Evolutionary conservation across 2,329 filamentous ascomycete species (phyloP), one percentile per base, ranked within the genome.

Genomic region (Fonsecaea pedrosoi): DNA sequence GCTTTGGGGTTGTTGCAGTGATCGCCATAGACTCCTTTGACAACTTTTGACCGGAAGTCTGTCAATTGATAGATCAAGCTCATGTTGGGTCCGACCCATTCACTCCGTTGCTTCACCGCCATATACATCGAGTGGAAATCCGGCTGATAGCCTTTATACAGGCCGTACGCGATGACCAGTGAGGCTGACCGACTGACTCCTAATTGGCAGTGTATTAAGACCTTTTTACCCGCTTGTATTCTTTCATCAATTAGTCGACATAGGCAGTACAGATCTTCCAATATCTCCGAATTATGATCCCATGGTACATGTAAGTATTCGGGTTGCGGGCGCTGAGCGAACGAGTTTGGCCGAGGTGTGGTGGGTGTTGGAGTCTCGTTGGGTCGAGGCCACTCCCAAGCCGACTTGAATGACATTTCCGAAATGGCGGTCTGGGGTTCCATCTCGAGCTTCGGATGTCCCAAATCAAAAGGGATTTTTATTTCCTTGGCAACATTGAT

Each of bases 41-140:
- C 63, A 40, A 82, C 69, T 50, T 78, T 78, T 13, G 77, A 75
- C 62, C 86, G 82, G 74, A 89, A 89, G 74, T 89, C 87, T 35
- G 87, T 87, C 56, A 89, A 79, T 73, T 89, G 87, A 81, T 89
- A 89, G 74, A 89, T 89, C 64, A 89, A 78, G 71, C 87, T 89
- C 87, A 89, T 89, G 75, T 89, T 89, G 0, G 87, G 87, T 1
- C 87, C 87, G 54, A 89, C 88, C 87, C 87, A 89, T 74, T 85
- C 86, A 78, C 87, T 89, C 67, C 85, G 82, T 72, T 81, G 83
- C 77, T 89, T 89, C 35, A 89, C 86, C 48, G 82, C 80, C 75
- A 87, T 85, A 73, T 89, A 89, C 68, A 87, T 87, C 69, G 87
- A 85, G 75, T 89, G 87, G 45, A 89, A 88, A 73, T 86, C 87